Evolutionary conservation across 176 grass and related monocot species (phyloP), one percentile per base, ranked within the genome.

Genomic region (Poa annua): DNA sequence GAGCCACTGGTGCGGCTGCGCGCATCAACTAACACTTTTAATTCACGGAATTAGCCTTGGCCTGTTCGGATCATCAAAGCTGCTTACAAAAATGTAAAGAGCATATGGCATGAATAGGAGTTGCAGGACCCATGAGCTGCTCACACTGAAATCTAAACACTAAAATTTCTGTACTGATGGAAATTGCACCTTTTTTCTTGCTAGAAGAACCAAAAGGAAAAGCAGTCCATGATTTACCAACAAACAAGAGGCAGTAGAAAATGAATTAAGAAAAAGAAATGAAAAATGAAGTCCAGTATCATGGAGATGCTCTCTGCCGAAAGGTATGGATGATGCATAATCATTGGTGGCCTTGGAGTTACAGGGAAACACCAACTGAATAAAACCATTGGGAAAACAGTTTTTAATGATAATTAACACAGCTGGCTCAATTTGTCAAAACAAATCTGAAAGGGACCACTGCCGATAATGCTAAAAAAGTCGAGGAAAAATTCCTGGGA

Each of bases 381-480:
- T 29, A 29, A 29, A 29, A 29, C 29, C 29, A 29, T 29, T 29
- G 26, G 35, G 47, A 72, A 78, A 83, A 86, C 8, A 59, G 38
- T 60, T 83, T 57, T 77, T 68, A 75, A 60, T 78, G 86, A 83
- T 75, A 51, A 19, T 48, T 69, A 66, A 13, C 80, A 25, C 75
- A 86, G 88, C 80, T 83, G 80, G 57, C 75, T 61, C 54, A 24
- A 21, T 86, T 78, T 59, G 84, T 70, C 69, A 89, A 85, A 81
- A 64, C 80, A 86, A 86, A 86, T 84, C 67, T 80, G 80, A 80
- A 86, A 75, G 84, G 80, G 84, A 83, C 84, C 74, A 60, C 75
- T 24, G 71, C 66, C 39, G 79, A 86, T 90, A 71, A 64, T n/a
- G 33, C 48, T 50, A 50, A 35, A 76, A 67, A 90, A 20, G 59